Percentiles rank a stretch among this genome's conserved stretches.
Evolutionary conservation across 2,329 filamentous ascomycete genomes (phyloP).

Genomic region (Trichocomaceae sp.): DNA sequence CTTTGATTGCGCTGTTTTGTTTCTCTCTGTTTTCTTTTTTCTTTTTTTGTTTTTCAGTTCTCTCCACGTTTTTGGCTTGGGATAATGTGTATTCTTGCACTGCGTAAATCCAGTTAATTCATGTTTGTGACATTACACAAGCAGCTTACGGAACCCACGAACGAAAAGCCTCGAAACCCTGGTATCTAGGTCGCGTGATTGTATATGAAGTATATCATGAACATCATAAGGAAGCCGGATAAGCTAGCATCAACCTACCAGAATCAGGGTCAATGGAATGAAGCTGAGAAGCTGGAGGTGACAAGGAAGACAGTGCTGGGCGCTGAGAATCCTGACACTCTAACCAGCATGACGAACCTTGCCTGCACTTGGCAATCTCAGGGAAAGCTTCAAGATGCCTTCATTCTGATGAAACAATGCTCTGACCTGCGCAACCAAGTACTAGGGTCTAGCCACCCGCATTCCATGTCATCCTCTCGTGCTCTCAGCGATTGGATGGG

Average conservation of each 20-base stretch:
- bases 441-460: slow-evolving; percentile 1
- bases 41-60: no score
- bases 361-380: slow-evolving; percentile 4
- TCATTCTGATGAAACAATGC: slow-evolving; percentile 3
- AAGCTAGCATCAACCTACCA: slow-evolving; percentile 11
- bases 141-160: no score
- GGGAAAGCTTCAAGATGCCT: slow-evolving; percentile 2
- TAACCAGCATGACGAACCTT: slow-evolving; percentile 19
- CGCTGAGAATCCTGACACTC: slow-evolving; percentile 20
- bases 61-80: no score
- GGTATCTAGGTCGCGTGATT: no score
- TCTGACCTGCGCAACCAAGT: background rate
- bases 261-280: slow-evolving; percentile 14
- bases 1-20: no score
- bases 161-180: no score
- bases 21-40: no score
- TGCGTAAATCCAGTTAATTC: no score
- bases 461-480: background rate
- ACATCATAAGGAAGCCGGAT: no score
- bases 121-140: no score
- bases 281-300: slow-evolving; percentile 17
- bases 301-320: slow-evolving; percentile 16
- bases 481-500: background rate
- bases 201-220: no score
- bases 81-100: no score